Percentiles rank a stretch among this genome's conserved stretches.
Evolutionary conservation across 192 early-diverging fungal species (phyloP).

Genomic region (Coemansia sp.): DNA sequence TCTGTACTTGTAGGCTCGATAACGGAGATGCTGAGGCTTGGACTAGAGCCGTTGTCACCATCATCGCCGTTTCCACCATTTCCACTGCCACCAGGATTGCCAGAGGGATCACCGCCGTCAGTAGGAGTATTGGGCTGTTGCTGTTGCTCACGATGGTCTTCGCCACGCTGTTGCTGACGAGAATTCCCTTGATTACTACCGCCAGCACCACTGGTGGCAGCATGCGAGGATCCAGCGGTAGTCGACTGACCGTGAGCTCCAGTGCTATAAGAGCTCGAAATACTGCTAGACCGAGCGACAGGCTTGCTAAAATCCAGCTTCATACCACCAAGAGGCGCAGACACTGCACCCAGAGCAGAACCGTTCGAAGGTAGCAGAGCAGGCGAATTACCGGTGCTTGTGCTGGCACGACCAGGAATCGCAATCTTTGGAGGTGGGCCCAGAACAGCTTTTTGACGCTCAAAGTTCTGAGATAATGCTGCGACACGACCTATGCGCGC

Average conservation of each 20-base stretch:
- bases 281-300: slow-evolving; percentile 39
- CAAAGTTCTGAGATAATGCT: slow-evolving; percentile 52
- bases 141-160: neutral
- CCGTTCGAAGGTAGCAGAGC: neutral
- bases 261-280: slow-evolving; percentile 46
- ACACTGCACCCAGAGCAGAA: slow-evolving; percentile 11
- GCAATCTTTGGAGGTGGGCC: slow-evolving; percentile 18
- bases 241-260: slow-evolving; percentile 43
- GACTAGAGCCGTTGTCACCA: slow-evolving; percentile 29
- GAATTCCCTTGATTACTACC: too few species aligned
- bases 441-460: slow-evolving; percentile 22
- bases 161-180: neutral
- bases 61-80: slow-evolving; percentile 13
- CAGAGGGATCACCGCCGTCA: neutral
- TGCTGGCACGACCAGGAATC: slow-evolving; percentile 22
- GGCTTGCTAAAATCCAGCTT: slow-evolving; percentile 13
- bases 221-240: slow-evolving; percentile 7
- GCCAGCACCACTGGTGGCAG: slow-evolving; percentile 1
- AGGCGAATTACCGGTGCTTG: neutral
- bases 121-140: neutral
- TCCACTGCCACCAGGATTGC: neutral
- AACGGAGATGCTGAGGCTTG: slow-evolving; percentile 20
- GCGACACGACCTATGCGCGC: slow-evolving; percentile 52
- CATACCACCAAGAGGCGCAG: slow-evolving; percentile 27
- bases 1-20: slow-evolving; percentile 21